phyloP scores from a whole-genome alignment of 2,329 filamentous ascomycete species.

The Scedosporium minutisporum region DNA sequence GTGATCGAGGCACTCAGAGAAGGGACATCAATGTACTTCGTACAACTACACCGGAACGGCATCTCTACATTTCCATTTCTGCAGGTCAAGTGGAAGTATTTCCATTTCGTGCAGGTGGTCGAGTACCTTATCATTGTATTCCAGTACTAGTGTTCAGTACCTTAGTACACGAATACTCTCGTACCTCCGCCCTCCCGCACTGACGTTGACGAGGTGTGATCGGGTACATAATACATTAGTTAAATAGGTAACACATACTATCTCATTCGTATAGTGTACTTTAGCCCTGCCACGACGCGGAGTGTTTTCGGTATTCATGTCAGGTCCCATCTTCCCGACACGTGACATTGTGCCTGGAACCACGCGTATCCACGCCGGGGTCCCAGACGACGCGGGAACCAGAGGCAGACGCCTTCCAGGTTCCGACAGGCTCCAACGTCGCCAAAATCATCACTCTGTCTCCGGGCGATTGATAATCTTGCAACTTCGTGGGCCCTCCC shows the following conservation, averaged over 20 bases:
- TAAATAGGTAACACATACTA: neutral
- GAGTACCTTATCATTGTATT: neutral
- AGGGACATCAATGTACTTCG: no score
- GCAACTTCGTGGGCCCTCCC: neutral
- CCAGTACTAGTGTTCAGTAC: neutral
- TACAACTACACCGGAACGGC: neutral
- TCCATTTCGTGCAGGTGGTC: neutral
- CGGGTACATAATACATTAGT: neutral
- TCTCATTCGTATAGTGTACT: neutral
- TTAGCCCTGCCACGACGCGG: neutral
- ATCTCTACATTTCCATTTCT: slow-evolving; percentile 1
- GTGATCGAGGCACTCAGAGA: neutral
- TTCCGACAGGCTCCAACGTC: neutral
- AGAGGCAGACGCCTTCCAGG: neutral
- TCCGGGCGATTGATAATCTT: neutral
- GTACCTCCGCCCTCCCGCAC: neutral
- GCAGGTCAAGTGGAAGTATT: neutral
- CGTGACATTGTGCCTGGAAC: neutral
- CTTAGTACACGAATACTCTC: neutral
- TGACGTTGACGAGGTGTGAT: neutral
- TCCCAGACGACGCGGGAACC: neutral
- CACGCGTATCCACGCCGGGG: neutral
- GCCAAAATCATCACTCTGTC: neutral
- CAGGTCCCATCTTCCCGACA: neutral
- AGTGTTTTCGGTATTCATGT: neutral